Evolutionary conservation across 2,329 filamentous ascomycete species (phyloP).

Genomic region (Alternaria gaisen): DNA sequence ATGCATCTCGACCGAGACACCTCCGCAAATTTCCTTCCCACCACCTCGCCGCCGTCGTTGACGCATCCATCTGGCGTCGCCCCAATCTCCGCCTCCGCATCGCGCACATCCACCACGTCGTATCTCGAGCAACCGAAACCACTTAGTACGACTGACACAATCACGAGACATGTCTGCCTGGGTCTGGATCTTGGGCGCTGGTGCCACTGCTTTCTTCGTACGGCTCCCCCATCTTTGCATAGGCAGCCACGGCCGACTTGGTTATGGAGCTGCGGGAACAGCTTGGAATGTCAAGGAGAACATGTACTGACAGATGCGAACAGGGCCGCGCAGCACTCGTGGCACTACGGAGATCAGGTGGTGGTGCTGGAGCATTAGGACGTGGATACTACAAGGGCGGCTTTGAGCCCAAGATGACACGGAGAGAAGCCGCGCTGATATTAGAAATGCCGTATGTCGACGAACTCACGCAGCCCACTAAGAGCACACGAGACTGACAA

Average conservation of each 20-base stretch:
- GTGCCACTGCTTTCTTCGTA: conserved; percentile 73
- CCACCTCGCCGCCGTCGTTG: conserved; percentile 12
- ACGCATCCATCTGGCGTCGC: background rate
- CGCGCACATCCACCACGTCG: conserved; percentile 6
- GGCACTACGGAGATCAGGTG: conserved; percentile 81
- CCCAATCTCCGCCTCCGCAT: conserved; percentile 3
- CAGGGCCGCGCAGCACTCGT: conserved; percentile 93
- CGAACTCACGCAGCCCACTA: background rate
- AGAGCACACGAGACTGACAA: conserved; percentile 6
- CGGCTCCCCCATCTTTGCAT: conserved; percentile 23
- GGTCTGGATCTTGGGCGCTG: conserved; percentile 68
- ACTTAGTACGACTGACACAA: conserved; percentile 1
- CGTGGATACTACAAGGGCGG: conserved; percentile 97
- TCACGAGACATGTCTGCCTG: conserved; percentile 62
- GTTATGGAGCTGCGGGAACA: background rate
- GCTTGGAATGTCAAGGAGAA: background rate
- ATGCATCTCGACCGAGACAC: conserved; percentile 29
- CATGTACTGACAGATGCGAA: conserved; percentile 19
- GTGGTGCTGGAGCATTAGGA: conserved; percentile 75
- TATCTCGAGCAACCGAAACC: background rate
- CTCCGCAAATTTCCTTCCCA: conserved; percentile 28
- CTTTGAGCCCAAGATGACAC: conserved; percentile 96
- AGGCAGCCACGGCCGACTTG: rapidly evolving
- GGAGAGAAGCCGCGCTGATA: conserved; percentile 89
- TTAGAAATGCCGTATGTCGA: conserved; percentile 82